These are phyloP conservation scores for Picea abies DNA, from an alignment of 83 land plant genomes.

Conservation along the genomic window DNA sequence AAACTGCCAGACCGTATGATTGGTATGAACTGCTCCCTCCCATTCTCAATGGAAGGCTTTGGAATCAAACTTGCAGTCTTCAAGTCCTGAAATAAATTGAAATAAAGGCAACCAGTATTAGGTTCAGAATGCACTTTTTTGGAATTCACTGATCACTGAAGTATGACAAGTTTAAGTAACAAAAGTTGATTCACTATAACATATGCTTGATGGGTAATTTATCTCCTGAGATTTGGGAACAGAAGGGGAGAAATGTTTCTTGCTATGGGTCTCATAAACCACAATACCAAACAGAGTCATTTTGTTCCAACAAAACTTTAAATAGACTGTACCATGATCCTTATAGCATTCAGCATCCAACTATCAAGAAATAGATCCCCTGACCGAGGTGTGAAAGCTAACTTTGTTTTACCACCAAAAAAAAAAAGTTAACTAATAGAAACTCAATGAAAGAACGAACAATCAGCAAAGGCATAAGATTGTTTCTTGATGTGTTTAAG, in stretches of 20 bases:
- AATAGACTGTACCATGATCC: too few species aligned
- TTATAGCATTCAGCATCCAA: too few species aligned
- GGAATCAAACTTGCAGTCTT: not conserved
- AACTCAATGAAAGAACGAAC: too few species aligned
- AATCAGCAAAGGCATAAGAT: not conserved
- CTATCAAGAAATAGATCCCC: too few species aligned
- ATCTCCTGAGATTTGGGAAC: not conserved
- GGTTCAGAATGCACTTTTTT: not conserved
- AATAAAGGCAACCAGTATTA: not conserved
- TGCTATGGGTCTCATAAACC: too few species aligned
- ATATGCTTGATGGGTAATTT: not conserved
- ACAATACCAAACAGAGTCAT: too few species aligned
- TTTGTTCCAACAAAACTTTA: too few species aligned
- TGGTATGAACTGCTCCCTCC: constrained; percentile 40
- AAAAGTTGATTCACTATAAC: not conserved
- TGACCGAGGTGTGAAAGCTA: too few species aligned
- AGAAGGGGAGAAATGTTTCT: not conserved
- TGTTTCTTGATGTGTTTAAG: not conserved
- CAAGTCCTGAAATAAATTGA: not conserved
- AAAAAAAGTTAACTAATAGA: not conserved
- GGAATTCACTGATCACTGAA: not conserved
- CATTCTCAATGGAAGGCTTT: not conserved
- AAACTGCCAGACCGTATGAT: constrained; percentile 72
- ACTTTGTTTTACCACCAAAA: too few species aligned
- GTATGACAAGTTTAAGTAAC: not conserved